Base-by-base conservation (phyloP, 306 rosid genomes). In the Cucurbita argyrosperma region DNA sequence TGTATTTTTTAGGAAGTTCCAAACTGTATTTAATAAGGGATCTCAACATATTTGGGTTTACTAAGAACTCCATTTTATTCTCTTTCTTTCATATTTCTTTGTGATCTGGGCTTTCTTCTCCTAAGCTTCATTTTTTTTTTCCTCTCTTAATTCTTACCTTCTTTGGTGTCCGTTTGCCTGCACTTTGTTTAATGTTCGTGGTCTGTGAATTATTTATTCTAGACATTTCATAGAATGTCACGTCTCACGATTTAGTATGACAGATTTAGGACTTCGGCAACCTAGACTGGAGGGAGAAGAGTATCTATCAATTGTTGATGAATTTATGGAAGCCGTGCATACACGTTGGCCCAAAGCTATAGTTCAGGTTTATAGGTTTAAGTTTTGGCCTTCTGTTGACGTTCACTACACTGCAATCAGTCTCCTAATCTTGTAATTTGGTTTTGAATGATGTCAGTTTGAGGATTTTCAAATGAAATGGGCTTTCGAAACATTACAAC, bases 381-480 rank as follows among this genome's bases (percentile, higher is more conserved):
- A 79, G 55, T 40, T 54, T 54, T 79, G 42, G 43, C 43, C 61
- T 18, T 75, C 77, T 78, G 2, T 72, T 79, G 12, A 38, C 39
- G 75, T 62, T 56, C 56, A 55, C 71, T 63, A 76, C 52, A 57
- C 64, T 59, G 79, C 56, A 65, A 46, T 66, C 78, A 75, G 71
- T 66, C 49, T 80, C 35, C 43, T 89, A 61, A 82, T 78, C 77
- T 76, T 49, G 72, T 73, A 75, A 26, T 72, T 86, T 77, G 35
- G 66, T 66, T 8, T 8, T 62, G 11, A 21, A 75, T 71, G 79
- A 62, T 52, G 35, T 79, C 89, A 95, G 99, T 95, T 95, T 81
- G 99, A 95, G 85, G 99, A 95, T 86, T 95, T 95, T 80, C 99
- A 95, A 89, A 89, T 91, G 95, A 95, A 95, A 82, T 95, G 99